Base-by-base conservation (phyloP, 768 basidiomycete genomes). In the Leucocoprinus sp. region DNA sequence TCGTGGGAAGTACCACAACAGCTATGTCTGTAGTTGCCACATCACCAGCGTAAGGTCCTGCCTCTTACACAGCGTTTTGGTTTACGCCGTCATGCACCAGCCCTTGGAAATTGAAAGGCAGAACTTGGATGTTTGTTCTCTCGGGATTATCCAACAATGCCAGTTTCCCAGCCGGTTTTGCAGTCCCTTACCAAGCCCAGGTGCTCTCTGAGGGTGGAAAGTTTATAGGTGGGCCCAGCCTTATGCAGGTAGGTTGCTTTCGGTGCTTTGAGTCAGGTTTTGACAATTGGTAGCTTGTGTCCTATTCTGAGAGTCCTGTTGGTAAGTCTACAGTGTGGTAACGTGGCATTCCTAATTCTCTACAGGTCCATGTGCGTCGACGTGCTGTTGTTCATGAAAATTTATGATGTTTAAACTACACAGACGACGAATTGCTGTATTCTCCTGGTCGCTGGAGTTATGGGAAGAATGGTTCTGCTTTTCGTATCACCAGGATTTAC, bases 401-500 rank as follows among this genome's bases (percentile, higher is more conserved):
- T 8, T n/a, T 4, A 12, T 27, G 26, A 11, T 27, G 11, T 11
- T 11, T 27, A 27, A 5, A 5, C 9, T 31, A 4, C n/a, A 19
- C 38, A 64, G 63, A 66, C 48, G 58, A 65, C 44, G 65, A 65
- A 39, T 49, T 66, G 35, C 45, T 64, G 0, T 66, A 65, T 31
- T 44, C 54, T n/a, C 62, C 64, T 14, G 64, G 64, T 17, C 51
- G 56, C 43, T 66, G 62, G 62, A 62, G 60, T 36, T 63, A 63
- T 44, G 36, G 50, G 2, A 49, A 60, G 39, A 58, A 55, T 2
- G 51, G 38, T 0, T 38, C 45, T 15, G 62, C 55, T 1, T 60
- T 53, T 28, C 61, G 65, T 14, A 52, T 65, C 26, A 66, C 65
- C 4, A 57, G 61, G 21, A 64, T 66, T 6, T 66, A 60, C 45